A percentile compares a stretch with the other conserved stretches of the same genome.
Conservation (phyloP, 164 flowering plant species). For the Vitis rupestris region DNA sequence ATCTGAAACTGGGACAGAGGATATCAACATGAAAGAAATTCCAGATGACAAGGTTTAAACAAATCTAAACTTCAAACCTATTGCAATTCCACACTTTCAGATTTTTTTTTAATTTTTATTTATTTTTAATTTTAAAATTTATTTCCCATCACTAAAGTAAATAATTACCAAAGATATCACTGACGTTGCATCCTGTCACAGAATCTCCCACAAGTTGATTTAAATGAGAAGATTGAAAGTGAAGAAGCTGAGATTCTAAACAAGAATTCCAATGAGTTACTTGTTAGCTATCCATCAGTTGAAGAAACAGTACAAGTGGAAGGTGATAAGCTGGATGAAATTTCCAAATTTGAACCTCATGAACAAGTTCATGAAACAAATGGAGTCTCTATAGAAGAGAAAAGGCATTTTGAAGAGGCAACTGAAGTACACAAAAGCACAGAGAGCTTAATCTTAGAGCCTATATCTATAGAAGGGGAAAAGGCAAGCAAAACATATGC, state of each 20-base stretch:
- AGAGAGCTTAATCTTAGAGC: constrained; percentile 9
- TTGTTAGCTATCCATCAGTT: neutral
- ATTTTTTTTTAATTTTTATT: no score
- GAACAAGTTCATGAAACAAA: constrained; percentile 13
- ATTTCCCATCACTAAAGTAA: no score
- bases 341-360: constrained; percentile 9
- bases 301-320: constrained; percentile 10
- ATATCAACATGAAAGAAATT: neutral
- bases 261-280: neutral
- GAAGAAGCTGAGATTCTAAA: neutral
- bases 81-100: no score
- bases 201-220: neutral
- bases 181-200: no score
- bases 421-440: constrained; percentile 2
- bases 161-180: no score
- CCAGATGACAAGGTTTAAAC: neutral
- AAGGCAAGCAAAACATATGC: neutral
- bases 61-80: neutral
- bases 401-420: constrained; percentile 4
- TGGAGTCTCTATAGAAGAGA: constrained; percentile 8
- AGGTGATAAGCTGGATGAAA: constrained; percentile 8
- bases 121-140: no score
- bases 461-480: constrained; percentile 9
- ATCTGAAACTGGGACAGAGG: neutral
- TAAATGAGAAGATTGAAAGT: neutral